Percentiles rank a stretch among this genome's conserved stretches.
Evolutionary conservation across 1,139 yeast species (phyloP).

Genomic region (Sugiyamaella neomexicana): DNA sequence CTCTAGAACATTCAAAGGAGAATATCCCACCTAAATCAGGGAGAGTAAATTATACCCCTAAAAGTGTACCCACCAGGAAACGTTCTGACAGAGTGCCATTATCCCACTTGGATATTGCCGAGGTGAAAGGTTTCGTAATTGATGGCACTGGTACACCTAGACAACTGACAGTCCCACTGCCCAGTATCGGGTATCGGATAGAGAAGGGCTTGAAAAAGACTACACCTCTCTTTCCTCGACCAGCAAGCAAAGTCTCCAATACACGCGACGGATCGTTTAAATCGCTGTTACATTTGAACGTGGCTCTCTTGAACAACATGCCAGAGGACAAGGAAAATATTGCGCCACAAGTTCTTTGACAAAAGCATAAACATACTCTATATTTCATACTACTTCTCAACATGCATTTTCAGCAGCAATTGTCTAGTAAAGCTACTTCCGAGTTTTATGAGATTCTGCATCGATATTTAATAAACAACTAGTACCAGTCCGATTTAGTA

Average conservation of each 20-base stretch:
- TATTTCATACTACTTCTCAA: not conserved
- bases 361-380: not conserved
- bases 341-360: too few species aligned
- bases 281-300: too few species aligned
- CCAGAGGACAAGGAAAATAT: too few species aligned
- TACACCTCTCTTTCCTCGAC: not conserved
- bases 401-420: not conserved
- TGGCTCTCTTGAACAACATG: too few species aligned
- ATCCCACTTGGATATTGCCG: not conserved
- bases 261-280: too few species aligned
- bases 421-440: not conserved
- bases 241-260: too few species aligned
- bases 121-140: not conserved
- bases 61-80: not conserved
- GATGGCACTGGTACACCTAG: not conserved
- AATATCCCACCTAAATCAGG: not conserved
- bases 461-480: not conserved
- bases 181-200: not conserved
- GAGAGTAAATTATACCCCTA: too few species aligned
- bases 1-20: not conserved
- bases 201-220: not conserved
- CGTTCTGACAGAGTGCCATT: not conserved
- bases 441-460: not conserved
- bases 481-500: not conserved
- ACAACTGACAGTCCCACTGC: slow-evolving; percentile 1